Evolutionary conservation across 2,329 filamentous ascomycete species (phyloP).

Genomic region (Stagonosporopsis vannaccii): DNA sequence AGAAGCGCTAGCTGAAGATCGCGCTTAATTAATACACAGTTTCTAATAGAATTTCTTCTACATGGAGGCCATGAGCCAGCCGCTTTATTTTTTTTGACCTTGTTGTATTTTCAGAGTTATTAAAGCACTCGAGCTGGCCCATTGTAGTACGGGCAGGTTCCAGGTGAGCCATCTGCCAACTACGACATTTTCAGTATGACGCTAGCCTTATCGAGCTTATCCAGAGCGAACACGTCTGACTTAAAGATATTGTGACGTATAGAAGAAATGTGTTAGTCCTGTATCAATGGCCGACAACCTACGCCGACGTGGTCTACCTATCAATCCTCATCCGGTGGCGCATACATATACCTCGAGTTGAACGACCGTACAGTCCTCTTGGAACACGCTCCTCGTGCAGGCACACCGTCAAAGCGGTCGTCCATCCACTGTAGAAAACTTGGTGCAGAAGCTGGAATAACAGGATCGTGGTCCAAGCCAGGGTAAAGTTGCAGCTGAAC

Average conservation of each 20-base stretch:
- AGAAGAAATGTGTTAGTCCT: no score
- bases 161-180: not conserved
- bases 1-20: constrained; percentile 6
- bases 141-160: not conserved
- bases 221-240: no score
- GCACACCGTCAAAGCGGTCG: constrained; percentile 1
- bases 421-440: constrained; percentile 1
- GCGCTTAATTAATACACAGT: not conserved
- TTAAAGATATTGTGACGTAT: no score
- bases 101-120: not conserved
- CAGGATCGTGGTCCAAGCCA: not conserved
- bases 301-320: no score
- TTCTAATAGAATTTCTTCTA: not conserved
- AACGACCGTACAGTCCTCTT: not conserved
- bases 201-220: no score
- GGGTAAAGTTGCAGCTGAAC: constrained; percentile 5
- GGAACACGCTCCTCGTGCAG: not conserved
- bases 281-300: no score
- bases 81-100: not conserved
- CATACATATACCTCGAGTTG: not conserved
- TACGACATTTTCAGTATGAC: not conserved
- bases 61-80: not conserved
- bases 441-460: not conserved
- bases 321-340: not conserved
- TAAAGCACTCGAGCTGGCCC: not conserved